phyloP scores from a whole-genome alignment of 768 basidiomycete genomes.

The Boletus coccyginus region DNA sequence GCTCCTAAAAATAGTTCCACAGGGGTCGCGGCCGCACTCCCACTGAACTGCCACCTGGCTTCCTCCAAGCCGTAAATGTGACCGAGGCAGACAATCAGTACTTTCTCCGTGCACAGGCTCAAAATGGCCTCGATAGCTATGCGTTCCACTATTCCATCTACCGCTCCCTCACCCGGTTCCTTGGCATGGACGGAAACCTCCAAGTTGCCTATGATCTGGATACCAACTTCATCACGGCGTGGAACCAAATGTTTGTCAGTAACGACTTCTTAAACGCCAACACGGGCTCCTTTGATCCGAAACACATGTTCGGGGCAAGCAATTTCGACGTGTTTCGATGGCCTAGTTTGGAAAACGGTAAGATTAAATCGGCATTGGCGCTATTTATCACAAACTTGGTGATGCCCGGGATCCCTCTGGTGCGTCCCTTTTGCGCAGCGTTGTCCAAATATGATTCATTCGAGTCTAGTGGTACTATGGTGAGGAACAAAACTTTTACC shows the following conservation, averaged over 20 bases:
- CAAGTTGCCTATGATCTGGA: constrained; percentile 85
- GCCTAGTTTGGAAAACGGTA: constrained; percentile 86
- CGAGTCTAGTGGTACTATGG: constrained; percentile 70
- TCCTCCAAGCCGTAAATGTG: constrained; percentile 65
- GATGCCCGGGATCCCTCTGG: constrained; percentile 85
- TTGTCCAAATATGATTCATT: background rate
- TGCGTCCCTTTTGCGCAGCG: constrained; percentile 30
- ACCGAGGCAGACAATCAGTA: constrained; percentile 62
- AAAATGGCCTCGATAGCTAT: constrained; percentile 68
- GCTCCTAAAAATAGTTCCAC: background rate
- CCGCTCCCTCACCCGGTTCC: constrained; percentile 79
- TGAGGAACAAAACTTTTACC: constrained; percentile 89
- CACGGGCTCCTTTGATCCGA: constrained; percentile 68
- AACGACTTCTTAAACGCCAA: constrained; percentile 82
- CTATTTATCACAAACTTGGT: constrained; percentile 77
- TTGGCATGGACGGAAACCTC: constrained; percentile 96
- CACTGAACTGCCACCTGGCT: constrained; percentile 63
- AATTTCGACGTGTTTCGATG: constrained; percentile 96
- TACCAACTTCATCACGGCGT: constrained; percentile 81
- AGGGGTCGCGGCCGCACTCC: constrained; percentile 90
- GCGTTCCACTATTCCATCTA: constrained; percentile 97
- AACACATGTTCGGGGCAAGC: constrained; percentile 88
- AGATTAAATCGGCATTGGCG: constrained; percentile 69
- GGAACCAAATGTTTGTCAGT: constrained; percentile 89
- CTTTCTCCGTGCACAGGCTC: constrained; percentile 68